Percentiles rank a stretch among this genome's conserved stretches.
These are phyloP conservation scores for Sisymbrium altissimum DNA, from an alignment of 345 rosid genomes.

Conservation along the genomic window DNA sequence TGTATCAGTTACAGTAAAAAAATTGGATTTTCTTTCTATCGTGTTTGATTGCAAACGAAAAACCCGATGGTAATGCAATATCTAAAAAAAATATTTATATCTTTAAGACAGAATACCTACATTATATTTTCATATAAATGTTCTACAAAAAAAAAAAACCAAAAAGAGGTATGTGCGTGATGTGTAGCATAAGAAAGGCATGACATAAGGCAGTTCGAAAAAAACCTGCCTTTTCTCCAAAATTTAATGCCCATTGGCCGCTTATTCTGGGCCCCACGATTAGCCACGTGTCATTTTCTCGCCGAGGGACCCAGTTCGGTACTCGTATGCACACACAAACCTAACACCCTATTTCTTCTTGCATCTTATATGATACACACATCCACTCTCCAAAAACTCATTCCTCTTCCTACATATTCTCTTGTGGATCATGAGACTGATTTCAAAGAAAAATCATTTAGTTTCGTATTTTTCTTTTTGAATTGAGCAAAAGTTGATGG, in stretches of 20 bases:
- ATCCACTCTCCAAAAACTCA: conserved; percentile 18
- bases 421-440: not conserved
- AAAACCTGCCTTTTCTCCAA: conserved; percentile 35
- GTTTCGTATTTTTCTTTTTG: too few species aligned
- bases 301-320: conserved; percentile 29
- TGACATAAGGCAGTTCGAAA: conserved; percentile 48
- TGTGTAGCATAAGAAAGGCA: conserved; percentile 47
- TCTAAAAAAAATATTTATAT: not conserved
- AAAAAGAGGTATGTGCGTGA: conserved; percentile 35
- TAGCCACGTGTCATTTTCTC: conserved; percentile 34
- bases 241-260: conserved; percentile 36
- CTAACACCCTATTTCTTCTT: conserved; percentile 27
- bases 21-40: not conserved
- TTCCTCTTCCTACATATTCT: not conserved
- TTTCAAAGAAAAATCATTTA: not conserved
- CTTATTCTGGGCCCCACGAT: conserved; percentile 36
- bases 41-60: not conserved
- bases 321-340: conserved; percentile 33
- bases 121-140: not conserved
- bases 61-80: not conserved
- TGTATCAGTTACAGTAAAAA: not conserved
- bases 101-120: not conserved
- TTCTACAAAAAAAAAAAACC: not conserved
- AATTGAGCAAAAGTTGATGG: not conserved
- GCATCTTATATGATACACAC: conserved; percentile 26